These are phyloP conservation scores for Tephrocybe sp. DNA, from an alignment of 768 basidiomycete genomes.

Conservation along the genomic window DNA sequence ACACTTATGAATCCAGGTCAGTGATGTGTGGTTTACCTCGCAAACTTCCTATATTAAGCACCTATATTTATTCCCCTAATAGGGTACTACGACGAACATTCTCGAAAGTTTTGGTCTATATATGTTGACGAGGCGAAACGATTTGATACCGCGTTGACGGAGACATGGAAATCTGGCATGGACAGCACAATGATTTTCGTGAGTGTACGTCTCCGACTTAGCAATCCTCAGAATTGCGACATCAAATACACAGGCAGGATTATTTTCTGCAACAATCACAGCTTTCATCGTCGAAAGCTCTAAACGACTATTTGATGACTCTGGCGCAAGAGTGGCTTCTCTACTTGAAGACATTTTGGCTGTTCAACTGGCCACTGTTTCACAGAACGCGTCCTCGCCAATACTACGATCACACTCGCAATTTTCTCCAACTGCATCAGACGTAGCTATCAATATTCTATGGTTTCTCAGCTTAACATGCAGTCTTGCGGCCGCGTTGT, in stretches of 20 bases:
- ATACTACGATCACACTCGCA: neutral
- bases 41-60: too few species aligned
- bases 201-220: neutral
- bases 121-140: neutral
- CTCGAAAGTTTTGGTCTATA: constrained; percentile 2
- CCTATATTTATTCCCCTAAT: too few species aligned
- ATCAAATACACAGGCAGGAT: constrained; percentile 13
- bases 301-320: constrained; percentile 12
- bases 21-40: too few species aligned
- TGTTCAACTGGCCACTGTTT: neutral
- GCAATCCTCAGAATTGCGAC: neutral
- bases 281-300: constrained; percentile 21
- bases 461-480: constrained; percentile 12
- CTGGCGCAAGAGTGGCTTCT: neutral
- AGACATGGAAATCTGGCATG: constrained; percentile 1
- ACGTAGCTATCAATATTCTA: constrained; percentile 2
- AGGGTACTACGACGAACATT: constrained; percentile 24
- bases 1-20: too few species aligned
- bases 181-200: neutral
- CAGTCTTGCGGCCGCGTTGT: constrained; percentile 22
- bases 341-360: constrained; percentile 10
- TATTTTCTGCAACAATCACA: constrained; percentile 19
- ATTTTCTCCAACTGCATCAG: neutral
- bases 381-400: neutral
- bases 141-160: neutral